Conservation (phyloP, 176 grass and related monocot genomes). For the Themeda triandra region DNA sequence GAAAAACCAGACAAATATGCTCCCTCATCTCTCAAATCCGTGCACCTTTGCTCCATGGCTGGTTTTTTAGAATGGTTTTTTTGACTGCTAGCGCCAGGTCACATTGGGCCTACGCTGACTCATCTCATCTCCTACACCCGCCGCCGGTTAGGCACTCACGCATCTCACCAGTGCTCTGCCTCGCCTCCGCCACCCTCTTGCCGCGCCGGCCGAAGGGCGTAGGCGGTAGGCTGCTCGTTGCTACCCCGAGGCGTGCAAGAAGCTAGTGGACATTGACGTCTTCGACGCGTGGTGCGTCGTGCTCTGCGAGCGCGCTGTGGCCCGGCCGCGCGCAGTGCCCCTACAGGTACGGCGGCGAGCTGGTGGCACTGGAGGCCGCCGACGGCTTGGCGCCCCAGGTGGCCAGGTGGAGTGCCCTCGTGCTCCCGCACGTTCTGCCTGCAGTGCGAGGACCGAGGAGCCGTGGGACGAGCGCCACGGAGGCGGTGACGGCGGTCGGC, state of each 20-base stretch:
- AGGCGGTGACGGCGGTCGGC: not conserved
- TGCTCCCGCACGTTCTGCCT: slow-evolving; percentile 22
- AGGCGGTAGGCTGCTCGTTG: too few relatives aligned
- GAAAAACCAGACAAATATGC: too few relatives aligned
- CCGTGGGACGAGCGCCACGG: slow-evolving; percentile 25
- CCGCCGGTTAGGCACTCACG: too few relatives aligned
- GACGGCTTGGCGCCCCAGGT: not conserved
- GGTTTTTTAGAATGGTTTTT: too few relatives aligned
- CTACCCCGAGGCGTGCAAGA: slow-evolving; percentile 40
- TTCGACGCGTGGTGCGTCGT: slow-evolving; percentile 48
- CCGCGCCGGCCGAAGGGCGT: too few relatives aligned
- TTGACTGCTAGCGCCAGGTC: too few relatives aligned
- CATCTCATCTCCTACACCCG: too few relatives aligned
- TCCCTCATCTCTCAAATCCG: too few relatives aligned
- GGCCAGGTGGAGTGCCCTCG: not conserved
- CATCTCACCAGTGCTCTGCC: too few relatives aligned
- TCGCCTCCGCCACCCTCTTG: too few relatives aligned
- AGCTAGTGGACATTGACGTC: slow-evolving; percentile 43
- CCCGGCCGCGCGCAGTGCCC: slow-evolving; percentile 17
- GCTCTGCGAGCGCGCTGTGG: slow-evolving; percentile 35
- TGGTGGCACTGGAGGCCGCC: slow-evolving; percentile 22
- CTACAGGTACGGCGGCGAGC: slow-evolving; percentile 13
- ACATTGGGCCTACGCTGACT: too few relatives aligned
- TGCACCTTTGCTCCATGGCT: too few relatives aligned
- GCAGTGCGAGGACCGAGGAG: slow-evolving; percentile 37